Base-by-base conservation (phyloP, 768 basidiomycete species). In the Macrolepiota fuliginosa region DNA sequence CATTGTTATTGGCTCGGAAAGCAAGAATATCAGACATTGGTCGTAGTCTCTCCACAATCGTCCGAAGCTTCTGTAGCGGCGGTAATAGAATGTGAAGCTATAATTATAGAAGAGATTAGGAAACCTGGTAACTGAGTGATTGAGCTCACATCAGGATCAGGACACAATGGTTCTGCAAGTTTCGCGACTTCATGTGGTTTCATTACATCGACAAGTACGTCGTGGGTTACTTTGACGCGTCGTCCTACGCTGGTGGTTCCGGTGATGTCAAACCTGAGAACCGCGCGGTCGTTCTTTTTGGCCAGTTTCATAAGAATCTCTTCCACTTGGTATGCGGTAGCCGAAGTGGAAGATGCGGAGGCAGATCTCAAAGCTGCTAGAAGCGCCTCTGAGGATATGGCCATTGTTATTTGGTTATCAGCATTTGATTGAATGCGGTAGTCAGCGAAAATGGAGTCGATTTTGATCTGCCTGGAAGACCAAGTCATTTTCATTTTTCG, bases 341-440 rank as follows among this genome's bases (percentile, higher is more conserved):
- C 64, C 2, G 73, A 67, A 12, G 73, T 56, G 13, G 84, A 77
- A 0, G 83, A 80, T 2, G 82, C 71, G 1, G 83, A 77, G 0
- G 83, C 82, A 4, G 90, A 91, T 47, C 80, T 82, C n/a, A 96
- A 80, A 0, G 90, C 90, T 0, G 83, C 82, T 11, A 91, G 80
- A 1, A 96, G 81, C 0, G 91, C 86, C 60, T 93, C 93, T 4
- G 89, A 81, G 2, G 85, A 79, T 27, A 95, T 74, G n/a, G 82
- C 74, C 67, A 94, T 74, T 2, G 88, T 88, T 63, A 96, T 95
- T 66, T 88, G 86, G 72, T 96, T 94, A 35, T 84, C 76, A 2
- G 90, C 83, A 67, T 94, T 94, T 22, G 93, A 94, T 68, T 94
- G 90, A 67, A 96, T 92, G 47, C 92, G 87, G 71, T 94, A 92